Evolutionary conservation across 768 basidiomycete species (phyloP), one percentile per base, ranked within the genome.

Genomic region (Calvatia gigantea): DNA sequence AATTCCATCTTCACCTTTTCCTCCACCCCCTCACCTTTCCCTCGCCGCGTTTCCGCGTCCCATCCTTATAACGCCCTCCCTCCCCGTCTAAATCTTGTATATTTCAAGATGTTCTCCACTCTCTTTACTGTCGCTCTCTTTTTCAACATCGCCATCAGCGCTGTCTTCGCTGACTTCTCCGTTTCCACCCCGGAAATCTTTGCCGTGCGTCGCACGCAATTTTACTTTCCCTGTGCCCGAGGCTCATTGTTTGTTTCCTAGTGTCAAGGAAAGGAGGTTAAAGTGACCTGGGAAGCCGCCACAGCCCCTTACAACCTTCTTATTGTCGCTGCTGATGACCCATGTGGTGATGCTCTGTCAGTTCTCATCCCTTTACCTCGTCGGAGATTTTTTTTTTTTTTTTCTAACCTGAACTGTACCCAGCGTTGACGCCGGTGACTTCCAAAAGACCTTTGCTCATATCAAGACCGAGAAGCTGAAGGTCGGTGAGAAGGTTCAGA

Each of bases 101-200:
- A 67, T 59, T 23, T 62, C 70, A 80, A 69, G 71, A 92, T 91
- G 90, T 85, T 84, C 80, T 73, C 82, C 75, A 88, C 90, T 73
- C 72, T 91, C 88, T 49, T 89, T 89, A 78, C 80, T 58, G 67
- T 82, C 73, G 76, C 86, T 64, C 81, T 91, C 84, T 71, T 90
- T 75, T 70, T 79, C 65, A 66, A 75, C 61, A 73, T 84, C 68
- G 78, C 78, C 68, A 62, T 82, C 64, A 74, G 66, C 59, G 73
- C 73, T 65, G 84, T 74, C 52, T 61, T 79, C 51, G 84, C 88
- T 56, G 74, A 70, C 17, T 79, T 89, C 61, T 65, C 70, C 38
- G 72, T 90, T 63, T 65, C 63, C 60, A 79, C 79, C 23, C 85
- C 87, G 37, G 7, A 50, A 3, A 60, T 87, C 44, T 69, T 67